Evolutionary conservation across 768 basidiomycete species (phyloP), one percentile per base, ranked within the genome.

Genomic region (Pleurotus djamor): DNA sequence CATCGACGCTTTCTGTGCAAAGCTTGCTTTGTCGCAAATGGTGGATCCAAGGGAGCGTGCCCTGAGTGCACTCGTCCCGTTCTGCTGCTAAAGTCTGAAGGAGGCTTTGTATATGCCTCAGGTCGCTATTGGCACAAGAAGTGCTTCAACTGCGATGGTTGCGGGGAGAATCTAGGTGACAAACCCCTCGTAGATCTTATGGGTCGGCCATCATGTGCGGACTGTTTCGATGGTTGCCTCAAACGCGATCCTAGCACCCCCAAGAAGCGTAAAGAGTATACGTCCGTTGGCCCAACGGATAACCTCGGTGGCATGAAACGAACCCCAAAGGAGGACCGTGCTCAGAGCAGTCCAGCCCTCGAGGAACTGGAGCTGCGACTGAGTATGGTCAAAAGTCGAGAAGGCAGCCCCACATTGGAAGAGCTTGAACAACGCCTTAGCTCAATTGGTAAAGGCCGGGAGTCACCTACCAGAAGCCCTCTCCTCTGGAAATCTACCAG

Each of bases 151-250:
- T 94, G 92, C 66, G 77, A 81, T 13, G 85, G 83, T 4, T 94
- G 92, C 67, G 79, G 75, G 69, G 89, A 84, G 72, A 82, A 86
- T 61, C 86, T 94, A 35, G 87, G 90, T 6, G 81, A 88, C 63
- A 74, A 74, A 1, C 92, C 92, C 0, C 86, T 92, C 84, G 88
- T 94, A 35, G 92, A 94, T 69, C 73, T 94, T n/a, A 74, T 91
- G 10, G 92, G 92, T 4, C 80, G 83, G 35, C 92, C 92, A 8
- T 89, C 86, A 44, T 94, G 92, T 64, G 75, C 80, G 5, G 88
- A 88, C 44, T 94, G 92, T 66, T 94, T 94, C 64, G 92, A 92
- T 61, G 85, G 68, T 41, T 92, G 89, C 67, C 76, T 92, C 49
- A 84, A 81, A 60, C 76, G 84, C 34, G 82, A 80, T 60, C 69